A percentile compares a stretch with the other conserved stretches of the same genome.
Conservation (phyloP, 208 protist species). For the Tetramitus jugosus region DNA sequence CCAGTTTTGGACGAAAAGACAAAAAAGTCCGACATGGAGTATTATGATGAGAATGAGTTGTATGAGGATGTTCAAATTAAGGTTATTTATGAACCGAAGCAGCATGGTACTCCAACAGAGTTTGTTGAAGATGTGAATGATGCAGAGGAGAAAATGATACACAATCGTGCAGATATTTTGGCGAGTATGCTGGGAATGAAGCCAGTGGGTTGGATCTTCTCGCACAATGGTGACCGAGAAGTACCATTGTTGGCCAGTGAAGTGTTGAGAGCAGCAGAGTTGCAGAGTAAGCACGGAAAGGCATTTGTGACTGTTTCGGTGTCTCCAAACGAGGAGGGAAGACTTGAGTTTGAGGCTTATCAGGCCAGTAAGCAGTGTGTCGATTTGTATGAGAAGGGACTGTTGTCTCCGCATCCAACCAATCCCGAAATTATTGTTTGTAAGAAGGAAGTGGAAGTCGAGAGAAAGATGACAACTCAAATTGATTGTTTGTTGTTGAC, state of each 20-base stretch:
- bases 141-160: not conserved
- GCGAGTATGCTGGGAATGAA: not conserved
- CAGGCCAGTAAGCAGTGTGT: conserved; percentile 18
- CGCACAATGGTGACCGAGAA: conserved; percentile 1
- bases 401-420: not conserved
- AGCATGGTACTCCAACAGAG: not conserved
- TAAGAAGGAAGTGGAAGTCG: conserved; percentile 1
- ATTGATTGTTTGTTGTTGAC: conserved; percentile 9
- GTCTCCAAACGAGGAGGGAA: not conserved
- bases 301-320: conserved; percentile 9
- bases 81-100: conserved; percentile 1
- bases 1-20: not conserved
- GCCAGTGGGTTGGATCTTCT: conserved; percentile 15
- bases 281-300: not conserved
- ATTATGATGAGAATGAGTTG: not conserved
- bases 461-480: conserved; percentile 2
- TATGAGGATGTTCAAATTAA: not conserved
- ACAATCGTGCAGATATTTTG: conserved; percentile 7
- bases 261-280: conserved; percentile 8
- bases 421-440: not conserved
- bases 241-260: not conserved
- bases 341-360: conserved; percentile 2
- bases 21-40: not conserved
- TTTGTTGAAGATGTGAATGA: not conserved
- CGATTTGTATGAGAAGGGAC: conserved; percentile 5